These are phyloP conservation scores for Neoboletus brunneissimus DNA, from an alignment of 768 basidiomycete species.

Conservation along the genomic window DNA sequence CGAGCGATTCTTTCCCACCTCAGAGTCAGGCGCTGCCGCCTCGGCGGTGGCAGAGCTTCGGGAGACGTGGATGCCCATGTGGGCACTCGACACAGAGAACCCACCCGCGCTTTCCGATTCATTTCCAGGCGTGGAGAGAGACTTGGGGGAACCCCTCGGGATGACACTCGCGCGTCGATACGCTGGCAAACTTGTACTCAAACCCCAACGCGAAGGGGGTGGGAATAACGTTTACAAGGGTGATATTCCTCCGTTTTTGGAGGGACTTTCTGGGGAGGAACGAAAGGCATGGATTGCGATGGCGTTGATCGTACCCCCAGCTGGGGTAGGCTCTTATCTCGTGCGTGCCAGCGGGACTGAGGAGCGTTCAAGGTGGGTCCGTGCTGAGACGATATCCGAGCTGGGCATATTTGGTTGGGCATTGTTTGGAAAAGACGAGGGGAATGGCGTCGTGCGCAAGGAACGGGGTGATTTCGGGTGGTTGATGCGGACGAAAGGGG, in stretches of 20 bases:
- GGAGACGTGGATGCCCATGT: conserved; percentile 87
- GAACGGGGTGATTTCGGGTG: conserved; percentile 74
- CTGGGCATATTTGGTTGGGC: conserved; percentile 91
- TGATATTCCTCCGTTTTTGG: conserved; percentile 76
- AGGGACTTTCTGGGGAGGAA: conserved; percentile 54
- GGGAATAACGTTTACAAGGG: conserved; percentile 93
- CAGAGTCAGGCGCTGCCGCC: conserved; percentile 16
- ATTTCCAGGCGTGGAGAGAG: neutral
- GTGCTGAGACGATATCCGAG: conserved; percentile 79
- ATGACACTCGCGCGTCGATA: conserved; percentile 21
- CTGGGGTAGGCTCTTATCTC: conserved; percentile 65
- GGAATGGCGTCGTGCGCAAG: conserved; percentile 32
- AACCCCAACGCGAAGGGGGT: conserved; percentile 97
- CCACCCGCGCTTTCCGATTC: neutral
- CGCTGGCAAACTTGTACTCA: conserved; percentile 71
- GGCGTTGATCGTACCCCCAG: conserved; percentile 84
- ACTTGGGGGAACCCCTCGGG: conserved; percentile 19
- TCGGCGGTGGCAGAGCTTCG: conserved; percentile 49
- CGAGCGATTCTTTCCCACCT: conserved; percentile 63
- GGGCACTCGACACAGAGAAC: conserved; percentile 53
- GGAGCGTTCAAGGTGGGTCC: conserved; percentile 35
- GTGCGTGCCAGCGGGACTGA: conserved; percentile 49
- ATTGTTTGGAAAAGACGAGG: conserved; percentile 57
- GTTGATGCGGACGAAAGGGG: conserved; percentile 85
- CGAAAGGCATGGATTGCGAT: conserved; percentile 93